Evolutionary conservation across 352 stramenopile species (phyloP), one percentile per base, ranked within the genome.

Genomic region (Peronospora tabacina): DNA sequence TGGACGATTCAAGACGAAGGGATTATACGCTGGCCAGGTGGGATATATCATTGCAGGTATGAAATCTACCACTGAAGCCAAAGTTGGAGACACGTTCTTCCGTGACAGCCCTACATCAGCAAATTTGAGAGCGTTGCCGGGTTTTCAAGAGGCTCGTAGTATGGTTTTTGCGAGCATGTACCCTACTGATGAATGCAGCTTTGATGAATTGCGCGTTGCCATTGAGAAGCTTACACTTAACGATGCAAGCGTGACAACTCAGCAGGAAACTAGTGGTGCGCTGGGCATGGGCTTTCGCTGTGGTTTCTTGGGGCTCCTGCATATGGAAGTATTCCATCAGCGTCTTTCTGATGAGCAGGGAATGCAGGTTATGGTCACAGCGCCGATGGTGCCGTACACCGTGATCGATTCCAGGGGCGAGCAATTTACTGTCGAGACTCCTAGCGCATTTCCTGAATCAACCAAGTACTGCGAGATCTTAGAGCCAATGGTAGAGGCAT

Each of bases 141-240:
- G 82, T 33, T 90, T 93, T 50, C 78, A 93, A 56, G 78, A 90
- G 44, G 82, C 78, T 1, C 72, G 75, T 12, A 90, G 77, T 19
- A 99, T 99, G 95, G 95, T 99, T n/a, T 99, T 97, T 74, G 95
- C 96, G 6, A 97, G 85, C 53, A 95, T 99, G 58, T 98, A 98
- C 74, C 96, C 97, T 4, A 92, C 96, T 8, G 94, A 99, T 40
- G 85, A 94, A 44, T 94, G 87, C 48, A 94, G 77, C 30, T 98
- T 99, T 61, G 95, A 98, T 45, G 95, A 98, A 39, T 63, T 99
- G 41, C 83, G 86, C n/a, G 79, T 83, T 1, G 94, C 96, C 6
- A 95, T 99, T 12, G 91, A 98, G 48, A 89, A 95, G 54, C 82
- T 99, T 4, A 93, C 90, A 35, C 66, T 99, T 0, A 99, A 99